Base-by-base conservation (phyloP, 768 basidiomycete species). In the Lactarius akahatsu region DNA sequence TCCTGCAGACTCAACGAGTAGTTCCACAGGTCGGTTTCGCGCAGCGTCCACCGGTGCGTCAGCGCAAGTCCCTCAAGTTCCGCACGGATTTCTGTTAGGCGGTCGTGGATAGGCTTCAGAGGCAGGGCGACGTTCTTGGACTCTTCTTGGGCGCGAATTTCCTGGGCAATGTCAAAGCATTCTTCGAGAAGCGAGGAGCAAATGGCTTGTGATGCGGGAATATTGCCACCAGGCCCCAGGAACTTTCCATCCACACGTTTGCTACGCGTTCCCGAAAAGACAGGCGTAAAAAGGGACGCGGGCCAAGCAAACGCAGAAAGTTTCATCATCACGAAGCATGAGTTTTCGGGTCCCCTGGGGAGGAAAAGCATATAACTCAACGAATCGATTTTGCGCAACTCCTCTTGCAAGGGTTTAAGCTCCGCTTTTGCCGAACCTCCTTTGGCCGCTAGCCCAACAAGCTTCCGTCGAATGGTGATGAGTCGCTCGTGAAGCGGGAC, bases 231-330 rank as follows among this genome's bases (percentile, higher is more conserved):
- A 28, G 93, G 91, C 0, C 93, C 94, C 23, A 96, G 81, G 77
- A 98, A 98, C 76, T 96, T 96, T 62, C 95, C 96, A 74, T 98
- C 94, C 4, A 96, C 94, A 18, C 96, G 92, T 77, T 93, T 90
- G 56, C 92, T 93, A 74, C 62, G 58, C 10, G 43, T 63, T 57
- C 50, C 47, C 56, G 36, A 26, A 38, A 54, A 59, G 38, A 74
- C 64, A 71, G 68, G 58, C 68, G 71, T 71, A 63, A 72, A 66
- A 70, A 69, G 0, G 36, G 56, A 57, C 47, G 60, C n/a, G 1
- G 34, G 38, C 38, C 9, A 63, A 61, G 16, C 47, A 47, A 26
- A 58, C 62, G 38, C 34, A 32, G 34, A 59, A 38, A 16, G 26
- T 38, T 62, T 30, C 23, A 40, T 13, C 34, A 40, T 26, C 50